phyloP scores from a whole-genome alignment of 108 stramenopile genomes.

The Asterionellopsis glacialis region DNA sequence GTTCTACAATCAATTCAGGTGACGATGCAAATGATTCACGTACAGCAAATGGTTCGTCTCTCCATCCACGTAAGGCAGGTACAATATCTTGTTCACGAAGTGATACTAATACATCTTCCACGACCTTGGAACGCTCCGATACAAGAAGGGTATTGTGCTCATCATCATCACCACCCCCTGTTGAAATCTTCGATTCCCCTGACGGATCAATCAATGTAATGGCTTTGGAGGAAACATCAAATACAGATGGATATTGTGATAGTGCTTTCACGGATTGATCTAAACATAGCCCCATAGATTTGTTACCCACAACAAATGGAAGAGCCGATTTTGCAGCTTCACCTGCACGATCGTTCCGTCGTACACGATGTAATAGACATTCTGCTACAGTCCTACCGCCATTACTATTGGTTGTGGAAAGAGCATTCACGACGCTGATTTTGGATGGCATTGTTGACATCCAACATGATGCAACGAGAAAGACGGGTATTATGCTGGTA shows the following conservation, averaged over 20 bases:
- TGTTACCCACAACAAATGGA: not conserved
- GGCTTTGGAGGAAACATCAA: not conserved
- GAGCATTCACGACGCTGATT: no score
- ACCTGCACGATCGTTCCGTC: not conserved
- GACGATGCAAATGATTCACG: slow-evolving; percentile 2
- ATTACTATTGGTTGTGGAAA: no score
- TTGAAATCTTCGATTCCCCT: not conserved
- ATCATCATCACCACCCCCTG: not conserved
- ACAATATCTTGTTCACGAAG: slow-evolving; percentile 8
- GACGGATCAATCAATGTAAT: not conserved
- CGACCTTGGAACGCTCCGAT: not conserved
- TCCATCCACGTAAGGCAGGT: slow-evolving; percentile 17
- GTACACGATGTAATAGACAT: slow-evolving; percentile 1
- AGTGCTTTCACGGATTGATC: not conserved
- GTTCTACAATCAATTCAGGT: slow-evolving; percentile 13
- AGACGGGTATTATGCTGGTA: no score
- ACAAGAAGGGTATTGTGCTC: not conserved
- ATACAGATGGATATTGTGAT: not conserved
- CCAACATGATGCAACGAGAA: no score
- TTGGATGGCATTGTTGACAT: no score
- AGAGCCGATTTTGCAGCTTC: not conserved
- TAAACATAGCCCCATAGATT: not conserved
- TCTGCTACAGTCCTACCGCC: not conserved
- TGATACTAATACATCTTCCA: not conserved
- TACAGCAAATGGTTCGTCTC: slow-evolving; percentile 21